These are phyloP conservation scores for Blastocystis sp. DNA, from an alignment of 352 stramenopile species.

Conservation along the genomic window DNA sequence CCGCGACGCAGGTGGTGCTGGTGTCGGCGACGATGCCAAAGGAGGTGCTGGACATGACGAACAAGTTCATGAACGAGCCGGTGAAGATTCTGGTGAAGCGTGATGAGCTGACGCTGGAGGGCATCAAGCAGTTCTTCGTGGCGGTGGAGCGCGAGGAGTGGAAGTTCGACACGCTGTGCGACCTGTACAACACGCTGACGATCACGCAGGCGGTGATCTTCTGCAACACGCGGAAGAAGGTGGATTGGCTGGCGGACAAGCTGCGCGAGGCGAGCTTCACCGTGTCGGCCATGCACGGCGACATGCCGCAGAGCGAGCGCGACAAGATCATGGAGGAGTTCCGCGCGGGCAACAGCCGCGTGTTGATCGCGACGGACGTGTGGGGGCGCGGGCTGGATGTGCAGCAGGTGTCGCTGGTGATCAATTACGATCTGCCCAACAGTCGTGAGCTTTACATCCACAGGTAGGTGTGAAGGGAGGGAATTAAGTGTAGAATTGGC, in stretches of 20 bases:
- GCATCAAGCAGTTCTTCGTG: constrained; percentile 97
- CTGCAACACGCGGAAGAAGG: constrained; percentile 94
- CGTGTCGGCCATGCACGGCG: constrained; percentile 91
- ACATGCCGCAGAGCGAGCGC: constrained; percentile 89
- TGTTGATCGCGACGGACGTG: constrained; percentile 94
- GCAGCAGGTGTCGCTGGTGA: constrained; percentile 91
- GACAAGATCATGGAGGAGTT: constrained; percentile 95
- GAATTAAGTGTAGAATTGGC: constrained; percentile 81
- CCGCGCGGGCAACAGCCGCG: constrained; percentile 84
- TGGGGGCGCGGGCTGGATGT: constrained; percentile 94
- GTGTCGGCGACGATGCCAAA: constrained; percentile 86
- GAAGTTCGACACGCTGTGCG: constrained; percentile 97
- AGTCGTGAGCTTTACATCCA: constrained; percentile 94
- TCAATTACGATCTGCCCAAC: constrained; percentile 93
- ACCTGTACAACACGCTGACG: constrained; percentile 97
- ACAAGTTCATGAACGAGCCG: constrained; percentile 95
- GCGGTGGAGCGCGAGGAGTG: constrained; percentile 95
- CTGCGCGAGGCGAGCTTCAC: constrained; percentile 94
- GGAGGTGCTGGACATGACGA: constrained; percentile 90
- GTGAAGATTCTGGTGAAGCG: constrained; percentile 91
- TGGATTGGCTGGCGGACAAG: constrained; percentile 91
- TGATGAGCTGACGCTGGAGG: constrained; percentile 92
- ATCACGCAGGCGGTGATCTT: constrained; percentile 98
- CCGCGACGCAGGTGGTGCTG: constrained; percentile 79
- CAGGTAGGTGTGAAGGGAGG: constrained; percentile 68